Evolutionary conservation across 192 early-diverging fungal genomes (phyloP), one percentile per base, ranked within the genome.

Genomic region (Mortierella claussenii): DNA sequence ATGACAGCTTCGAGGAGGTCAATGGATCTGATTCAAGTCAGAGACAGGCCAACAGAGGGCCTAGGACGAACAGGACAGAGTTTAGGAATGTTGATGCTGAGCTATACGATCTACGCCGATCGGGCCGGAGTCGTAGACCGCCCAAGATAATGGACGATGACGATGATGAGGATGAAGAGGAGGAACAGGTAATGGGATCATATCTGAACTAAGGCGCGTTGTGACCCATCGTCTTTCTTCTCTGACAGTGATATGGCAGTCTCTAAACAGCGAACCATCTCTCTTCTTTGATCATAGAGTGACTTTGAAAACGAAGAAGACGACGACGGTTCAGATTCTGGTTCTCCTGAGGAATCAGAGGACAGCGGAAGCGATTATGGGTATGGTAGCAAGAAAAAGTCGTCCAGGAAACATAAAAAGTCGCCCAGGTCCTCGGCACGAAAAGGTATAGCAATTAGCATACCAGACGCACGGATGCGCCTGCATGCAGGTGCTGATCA

Each of bases 91-190:
- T 79, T 0, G 88, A 91, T 75, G 87, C 90, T 17, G 88, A 90
- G 26, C 64, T 91, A 32, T 91, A 88, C 60, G 87, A 89, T 37
- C 73, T 91, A 10, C 76, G 90, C 52, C 51, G 90, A 55, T 90
- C 89, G 18, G 83, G 81, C 18, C 69, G 89, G 51, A 70, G 62
- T 70, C 55, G 79, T 64, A 56, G 75, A 32, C 40, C 75, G 23
- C 49, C 69, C 55, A 70, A 60, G 67, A 56, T 80, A 52, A 44
- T 68, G 37, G 67, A 80, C 65, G 73, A 86, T 67, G 68, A 71
- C 8, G 69, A 71, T 3, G 69, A 74, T 10, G 69, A 74, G 10
- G 61, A 74, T 11, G 63, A 75, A 6, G 62, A 65, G 3, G 71
- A 66, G 20, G 71, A 74, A n/a, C 59, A 62, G 46, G 59, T 68